phyloP scores from a whole-genome alignment of 345 rosid species.

The Crucihimalaya himalaica region DNA sequence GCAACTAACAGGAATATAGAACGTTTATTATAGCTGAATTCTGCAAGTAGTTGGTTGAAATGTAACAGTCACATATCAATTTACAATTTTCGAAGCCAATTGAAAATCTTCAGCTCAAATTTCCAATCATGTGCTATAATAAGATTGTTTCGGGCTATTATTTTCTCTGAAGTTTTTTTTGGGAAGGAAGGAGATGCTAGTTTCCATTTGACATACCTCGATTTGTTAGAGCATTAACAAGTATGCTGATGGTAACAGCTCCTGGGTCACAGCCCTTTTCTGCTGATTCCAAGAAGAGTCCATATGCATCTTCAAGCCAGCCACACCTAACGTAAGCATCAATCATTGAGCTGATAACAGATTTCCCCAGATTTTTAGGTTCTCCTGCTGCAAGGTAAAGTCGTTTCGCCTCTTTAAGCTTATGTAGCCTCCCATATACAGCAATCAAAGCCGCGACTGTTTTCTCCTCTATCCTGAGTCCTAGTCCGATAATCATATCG shows the following conservation, averaged over 20 bases:
- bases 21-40: background rate
- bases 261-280: constrained; percentile 47
- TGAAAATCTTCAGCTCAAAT: background rate
- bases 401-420: constrained; percentile 55
- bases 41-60: background rate
- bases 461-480: constrained; percentile 52
- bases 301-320: constrained; percentile 60
- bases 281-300: constrained; percentile 54
- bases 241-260: constrained; percentile 63
- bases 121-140: background rate
- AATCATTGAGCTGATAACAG: constrained; percentile 60
- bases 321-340: constrained; percentile 65
- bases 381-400: constrained; percentile 50
- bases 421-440: constrained; percentile 56
- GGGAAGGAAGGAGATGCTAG: background rate
- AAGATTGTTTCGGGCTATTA: constrained; percentile 10
- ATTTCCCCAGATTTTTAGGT: constrained; percentile 47
- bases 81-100: background rate
- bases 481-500: constrained; percentile 48
- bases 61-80: background rate
- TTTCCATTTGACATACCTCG: constrained; percentile 49
- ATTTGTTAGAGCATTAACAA: constrained; percentile 70
- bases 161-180: background rate
- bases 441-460: constrained; percentile 56
- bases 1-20: background rate